Percentiles rank a stretch among this genome's conserved stretches.
phyloP scores from a whole-genome alignment of 805 yeast genomes.

The Tetrapisispora taiwanensis region DNA sequence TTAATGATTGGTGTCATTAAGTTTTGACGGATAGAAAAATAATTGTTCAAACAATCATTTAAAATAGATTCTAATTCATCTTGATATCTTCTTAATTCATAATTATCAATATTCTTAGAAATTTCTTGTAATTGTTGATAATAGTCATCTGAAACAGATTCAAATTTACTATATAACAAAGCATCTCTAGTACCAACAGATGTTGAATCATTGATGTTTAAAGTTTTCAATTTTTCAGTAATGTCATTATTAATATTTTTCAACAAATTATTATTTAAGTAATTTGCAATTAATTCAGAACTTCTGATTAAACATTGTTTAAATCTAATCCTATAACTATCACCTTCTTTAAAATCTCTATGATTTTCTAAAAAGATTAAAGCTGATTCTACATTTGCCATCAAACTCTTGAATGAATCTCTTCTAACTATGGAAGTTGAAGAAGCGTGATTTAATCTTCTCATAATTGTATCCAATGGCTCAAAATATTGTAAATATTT shows the following conservation, averaged over 20 bases:
- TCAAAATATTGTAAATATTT: slow-evolving; percentile 56
- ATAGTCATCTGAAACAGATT: slow-evolving; percentile 33
- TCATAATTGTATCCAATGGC: slow-evolving; percentile 57
- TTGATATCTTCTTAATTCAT: slow-evolving; percentile 40
- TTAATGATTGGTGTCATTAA: slow-evolving; percentile 38
- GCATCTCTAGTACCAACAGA: slow-evolving; percentile 41
- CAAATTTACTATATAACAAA: slow-evolving; percentile 56
- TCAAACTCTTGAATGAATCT: slow-evolving; percentile 42
- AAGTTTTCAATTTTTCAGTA: slow-evolving; percentile 14
- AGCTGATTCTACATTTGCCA: slow-evolving; percentile 56
- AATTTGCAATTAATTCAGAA: slow-evolving; percentile 62
- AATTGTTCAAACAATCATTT: slow-evolving; percentile 51
- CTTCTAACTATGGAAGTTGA: slow-evolving; percentile 50
- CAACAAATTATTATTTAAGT: slow-evolving; percentile 35
- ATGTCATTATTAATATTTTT: slow-evolving; percentile 29
- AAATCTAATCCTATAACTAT: slow-evolving; percentile 58
- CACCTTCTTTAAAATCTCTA: slow-evolving; percentile 58
- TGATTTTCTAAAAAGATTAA: slow-evolving; percentile 47
- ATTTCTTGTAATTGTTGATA: slow-evolving; percentile 31
- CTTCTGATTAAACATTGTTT: slow-evolving; percentile 79
- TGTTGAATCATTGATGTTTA: slow-evolving; percentile 13
- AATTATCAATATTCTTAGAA: slow-evolving; percentile 22
- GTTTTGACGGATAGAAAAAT: slow-evolving; percentile 46
- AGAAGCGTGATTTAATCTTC: slow-evolving; percentile 59
- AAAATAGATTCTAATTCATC: slow-evolving; percentile 45